Conservation (phyloP, 345 rosid species). For the Reutealis trisperma region DNA sequence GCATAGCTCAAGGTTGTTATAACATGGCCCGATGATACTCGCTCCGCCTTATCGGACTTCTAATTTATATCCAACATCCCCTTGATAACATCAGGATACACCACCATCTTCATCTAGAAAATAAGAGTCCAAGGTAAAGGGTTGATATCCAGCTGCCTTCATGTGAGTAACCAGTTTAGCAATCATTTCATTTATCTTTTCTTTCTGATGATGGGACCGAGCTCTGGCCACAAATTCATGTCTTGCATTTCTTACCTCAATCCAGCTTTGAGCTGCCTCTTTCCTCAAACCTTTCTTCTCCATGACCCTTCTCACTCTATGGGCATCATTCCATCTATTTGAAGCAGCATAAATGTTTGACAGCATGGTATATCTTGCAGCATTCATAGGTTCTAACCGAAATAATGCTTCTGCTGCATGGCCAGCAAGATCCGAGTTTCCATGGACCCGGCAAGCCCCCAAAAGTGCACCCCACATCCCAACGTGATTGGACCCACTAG, state of each 20-base stretch:
- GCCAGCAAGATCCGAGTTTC: constrained; percentile 34
- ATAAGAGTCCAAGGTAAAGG: background rate
- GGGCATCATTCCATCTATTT: constrained; percentile 46
- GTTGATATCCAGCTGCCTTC: constrained; percentile 35
- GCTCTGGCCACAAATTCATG: constrained; percentile 45
- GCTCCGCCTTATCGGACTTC: background rate
- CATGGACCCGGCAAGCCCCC: constrained; percentile 45
- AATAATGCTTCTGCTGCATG: constrained; percentile 43
- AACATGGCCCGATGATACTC: background rate
- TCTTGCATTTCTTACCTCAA: constrained; percentile 43
- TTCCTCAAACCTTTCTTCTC: constrained; percentile 38
- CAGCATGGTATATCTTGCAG: constrained; percentile 49
- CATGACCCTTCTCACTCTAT: constrained; percentile 35
- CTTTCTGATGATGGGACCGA: constrained; percentile 28
- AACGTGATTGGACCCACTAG: constrained; percentile 24
- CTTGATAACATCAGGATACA: constrained; percentile 10
- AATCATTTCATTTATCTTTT: constrained; percentile 29
- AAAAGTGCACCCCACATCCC: constrained; percentile 57
- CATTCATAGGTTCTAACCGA: constrained; percentile 43
- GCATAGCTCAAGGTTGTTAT: background rate
- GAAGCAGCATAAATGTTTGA: constrained; percentile 44
- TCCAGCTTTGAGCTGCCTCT: constrained; percentile 46
- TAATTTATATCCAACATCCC: background rate
- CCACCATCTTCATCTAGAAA: constrained; percentile 17
- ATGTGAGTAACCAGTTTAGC: constrained; percentile 29